Evolutionary conservation across 768 basidiomycete genomes (phyloP).

Genomic region (Lactarius psammicola): DNA sequence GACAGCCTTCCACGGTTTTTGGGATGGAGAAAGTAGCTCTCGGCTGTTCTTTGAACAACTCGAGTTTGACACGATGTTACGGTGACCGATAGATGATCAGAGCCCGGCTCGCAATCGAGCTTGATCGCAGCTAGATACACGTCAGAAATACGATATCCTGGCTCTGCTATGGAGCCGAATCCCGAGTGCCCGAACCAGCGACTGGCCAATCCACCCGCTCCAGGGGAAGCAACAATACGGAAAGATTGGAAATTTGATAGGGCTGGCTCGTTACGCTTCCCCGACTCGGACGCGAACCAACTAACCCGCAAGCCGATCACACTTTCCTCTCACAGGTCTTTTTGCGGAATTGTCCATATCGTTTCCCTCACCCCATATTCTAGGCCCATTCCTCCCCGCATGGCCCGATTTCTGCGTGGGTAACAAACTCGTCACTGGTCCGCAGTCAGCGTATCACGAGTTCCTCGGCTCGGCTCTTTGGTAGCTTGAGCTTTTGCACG

Average conservation of each 20-base stretch:
- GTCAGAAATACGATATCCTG: not conserved
- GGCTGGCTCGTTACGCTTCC: not conserved
- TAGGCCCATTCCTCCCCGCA: not conserved
- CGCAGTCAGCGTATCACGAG: not conserved
- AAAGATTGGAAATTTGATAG: slow-evolving; percentile 1
- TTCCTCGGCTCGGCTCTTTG: not conserved
- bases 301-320: slow-evolving; percentile 22
- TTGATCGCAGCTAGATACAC: not conserved
- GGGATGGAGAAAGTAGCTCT: too few species aligned
- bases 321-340: slow-evolving; percentile 1
- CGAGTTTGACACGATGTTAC: too few species aligned
- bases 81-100: too few species aligned
- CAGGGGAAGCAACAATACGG: too few species aligned
- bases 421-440: not conserved
- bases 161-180: not conserved
- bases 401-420: slow-evolving; percentile 13
- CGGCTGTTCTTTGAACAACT: not conserved
- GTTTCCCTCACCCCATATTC: too few species aligned
- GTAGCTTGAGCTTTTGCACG: not conserved
- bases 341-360: not conserved
- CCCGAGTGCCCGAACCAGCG: not conserved
- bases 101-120: not conserved
- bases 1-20: not conserved
- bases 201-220: not conserved
- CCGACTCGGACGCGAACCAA: too few species aligned